Percentiles rank a stretch among this genome's conserved stretches.
phyloP scores from a whole-genome alignment of 495 filamentous ascomycete genomes.

The Aspergillus hancockii region DNA sequence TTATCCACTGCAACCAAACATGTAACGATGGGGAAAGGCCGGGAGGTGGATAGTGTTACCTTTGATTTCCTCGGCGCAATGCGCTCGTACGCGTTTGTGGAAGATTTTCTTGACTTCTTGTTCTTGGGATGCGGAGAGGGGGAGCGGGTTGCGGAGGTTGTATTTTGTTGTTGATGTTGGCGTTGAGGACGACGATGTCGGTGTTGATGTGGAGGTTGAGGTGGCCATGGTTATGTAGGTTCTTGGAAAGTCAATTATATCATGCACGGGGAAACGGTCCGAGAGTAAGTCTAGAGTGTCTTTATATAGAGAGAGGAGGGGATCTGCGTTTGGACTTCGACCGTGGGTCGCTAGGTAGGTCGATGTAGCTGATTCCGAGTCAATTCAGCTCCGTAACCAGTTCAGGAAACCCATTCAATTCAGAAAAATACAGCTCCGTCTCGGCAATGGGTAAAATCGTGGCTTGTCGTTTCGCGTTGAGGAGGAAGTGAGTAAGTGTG shows the following conservation, averaged over 20 bases:
- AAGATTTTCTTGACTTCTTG: conserved; percentile 87
- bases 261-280: background rate
- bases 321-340: no score
- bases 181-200: background rate
- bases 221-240: conserved; percentile 1
- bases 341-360: no score
- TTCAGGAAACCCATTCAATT: background rate
- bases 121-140: conserved; percentile 91
- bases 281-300: no score
- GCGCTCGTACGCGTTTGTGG: conserved; percentile 76
- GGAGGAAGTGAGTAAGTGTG: background rate
- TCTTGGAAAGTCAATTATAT: background rate
- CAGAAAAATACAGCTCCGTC: no score
- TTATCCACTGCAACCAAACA: background rate
- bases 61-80: conserved; percentile 84
- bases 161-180: conserved; percentile 25
- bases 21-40: background rate
- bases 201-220: background rate
- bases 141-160: conserved; percentile 74
- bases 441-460: no score
- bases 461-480: background rate
- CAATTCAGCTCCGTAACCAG: background rate
- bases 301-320: background rate
- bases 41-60: conserved; percentile 51
- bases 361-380: no score